These are phyloP conservation scores for Colletotrichum graminicola DNA, from an alignment of 2,329 filamentous ascomycete genomes.

Conservation along the genomic window DNA sequence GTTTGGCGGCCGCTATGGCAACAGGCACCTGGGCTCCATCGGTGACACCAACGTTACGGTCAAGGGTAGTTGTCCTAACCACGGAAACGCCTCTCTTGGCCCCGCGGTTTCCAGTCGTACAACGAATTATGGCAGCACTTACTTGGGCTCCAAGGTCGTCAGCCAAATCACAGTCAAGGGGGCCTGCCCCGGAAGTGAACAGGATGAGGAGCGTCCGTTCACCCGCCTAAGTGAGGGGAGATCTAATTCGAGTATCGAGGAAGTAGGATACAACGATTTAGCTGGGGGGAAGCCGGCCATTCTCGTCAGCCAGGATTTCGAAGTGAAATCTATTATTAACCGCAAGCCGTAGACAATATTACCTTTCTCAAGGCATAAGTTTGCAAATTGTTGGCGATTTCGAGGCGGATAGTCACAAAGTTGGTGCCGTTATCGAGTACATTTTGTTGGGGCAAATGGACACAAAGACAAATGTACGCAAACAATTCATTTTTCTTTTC, in stretches of 20 bases:
- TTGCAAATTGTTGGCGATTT: no score
- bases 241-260: neutral
- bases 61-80: neutral
- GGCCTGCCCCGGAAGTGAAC: rapidly evolving
- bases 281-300: neutral
- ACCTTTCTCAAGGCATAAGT: neutral
- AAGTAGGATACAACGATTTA: neutral
- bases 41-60: neutral
- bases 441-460: neutral
- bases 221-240: conserved; percentile 4
- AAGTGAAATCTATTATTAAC: neutral
- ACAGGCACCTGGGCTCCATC: neutral
- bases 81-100: neutral
- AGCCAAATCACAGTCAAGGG: neutral
- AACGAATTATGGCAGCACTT: neutral
- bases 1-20: neutral
- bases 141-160: neutral
- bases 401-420: neutral
- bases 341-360: neutral
- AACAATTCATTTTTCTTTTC: no score
- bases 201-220: conserved; percentile 22
- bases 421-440: neutral
- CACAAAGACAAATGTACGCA: no score
- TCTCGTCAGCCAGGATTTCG: neutral
- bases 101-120: neutral